These are phyloP conservation scores for Ascochyta pisi DNA, from an alignment of 2,329 filamentous ascomycete genomes.

Conservation along the genomic window DNA sequence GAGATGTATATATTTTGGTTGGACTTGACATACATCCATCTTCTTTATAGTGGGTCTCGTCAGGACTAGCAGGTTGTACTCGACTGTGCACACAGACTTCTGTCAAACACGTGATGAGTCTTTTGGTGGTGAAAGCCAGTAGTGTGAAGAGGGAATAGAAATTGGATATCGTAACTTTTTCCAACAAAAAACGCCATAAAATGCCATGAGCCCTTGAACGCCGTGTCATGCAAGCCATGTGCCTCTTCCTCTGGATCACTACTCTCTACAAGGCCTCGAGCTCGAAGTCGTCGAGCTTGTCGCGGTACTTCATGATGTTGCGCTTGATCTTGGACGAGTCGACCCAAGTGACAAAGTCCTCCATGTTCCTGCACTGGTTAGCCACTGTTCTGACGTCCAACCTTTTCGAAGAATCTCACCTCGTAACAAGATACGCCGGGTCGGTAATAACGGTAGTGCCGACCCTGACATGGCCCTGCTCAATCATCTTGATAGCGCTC, in stretches of 20 bases:
- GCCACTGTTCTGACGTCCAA: not conserved
- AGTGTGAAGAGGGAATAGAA: not conserved
- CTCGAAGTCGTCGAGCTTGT: constrained; percentile 96
- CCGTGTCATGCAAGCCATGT: constrained; percentile 22
- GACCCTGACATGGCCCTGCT: constrained; percentile 91
- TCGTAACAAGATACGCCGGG: constrained; percentile 84
- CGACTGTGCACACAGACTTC: too few species aligned
- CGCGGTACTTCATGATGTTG: constrained; percentile 92
- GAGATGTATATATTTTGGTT: too few species aligned
- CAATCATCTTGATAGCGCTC: constrained; percentile 81
- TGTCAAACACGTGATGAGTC: too few species aligned
- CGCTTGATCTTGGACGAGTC: constrained; percentile 97
- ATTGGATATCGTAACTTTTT: constrained; percentile 24
- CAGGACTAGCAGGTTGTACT: too few species aligned
- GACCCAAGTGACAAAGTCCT: constrained; percentile 97
- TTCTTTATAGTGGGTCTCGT: too few species aligned
- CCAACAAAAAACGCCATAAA: constrained; percentile 21
- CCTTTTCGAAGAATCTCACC: constrained; percentile 31
- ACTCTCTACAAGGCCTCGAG: constrained; percentile 54
- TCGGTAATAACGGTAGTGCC: constrained; percentile 91
- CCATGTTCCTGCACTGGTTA: constrained; percentile 68
- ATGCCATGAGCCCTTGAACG: constrained; percentile 29
- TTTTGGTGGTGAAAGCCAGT: too few species aligned
- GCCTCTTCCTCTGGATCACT: not conserved
- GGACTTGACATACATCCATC: not conserved